Evolutionary conservation across 805 yeast genomes (phyloP).

Genomic region (Yarrowia yakushimensis): DNA sequence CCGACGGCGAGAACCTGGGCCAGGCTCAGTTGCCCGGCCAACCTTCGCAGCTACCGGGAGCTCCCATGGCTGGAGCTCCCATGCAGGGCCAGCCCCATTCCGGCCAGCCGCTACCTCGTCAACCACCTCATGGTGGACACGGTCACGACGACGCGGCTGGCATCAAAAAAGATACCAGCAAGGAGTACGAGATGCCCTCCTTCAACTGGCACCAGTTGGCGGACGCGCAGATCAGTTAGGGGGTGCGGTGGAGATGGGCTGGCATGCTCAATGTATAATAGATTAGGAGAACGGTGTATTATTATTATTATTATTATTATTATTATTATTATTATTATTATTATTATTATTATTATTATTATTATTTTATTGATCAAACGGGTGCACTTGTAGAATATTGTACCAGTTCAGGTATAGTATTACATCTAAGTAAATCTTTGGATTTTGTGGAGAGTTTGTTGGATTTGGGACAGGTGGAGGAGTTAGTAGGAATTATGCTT

Average conservation of each 20-base stretch:
- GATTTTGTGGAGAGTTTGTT: no score
- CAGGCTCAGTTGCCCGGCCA: background rate
- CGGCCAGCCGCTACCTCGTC: background rate
- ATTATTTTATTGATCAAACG: background rate
- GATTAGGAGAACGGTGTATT: constrained; percentile 6
- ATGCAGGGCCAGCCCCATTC: background rate
- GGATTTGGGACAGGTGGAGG: no score
- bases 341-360: background rate
- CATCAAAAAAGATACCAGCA: constrained; percentile 19
- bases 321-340: background rate
- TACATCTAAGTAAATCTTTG: no score
- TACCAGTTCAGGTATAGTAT: background rate
- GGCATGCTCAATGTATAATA: background rate
- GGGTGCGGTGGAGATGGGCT: background rate
- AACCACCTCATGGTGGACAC: background rate
- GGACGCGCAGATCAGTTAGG: constrained; percentile 10
- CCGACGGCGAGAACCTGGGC: constrained; percentile 12
- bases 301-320: background rate
- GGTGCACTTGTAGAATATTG: background rate
- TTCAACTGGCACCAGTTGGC: constrained; percentile 25
- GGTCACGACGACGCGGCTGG: background rate
- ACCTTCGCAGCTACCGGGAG: background rate
- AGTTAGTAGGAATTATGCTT: no score
- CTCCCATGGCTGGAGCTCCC: background rate
- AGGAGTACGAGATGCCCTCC: constrained; percentile 22